Conservation (phyloP, 257 asterid genomes). For the Lithospermum erythrorhizon region DNA sequence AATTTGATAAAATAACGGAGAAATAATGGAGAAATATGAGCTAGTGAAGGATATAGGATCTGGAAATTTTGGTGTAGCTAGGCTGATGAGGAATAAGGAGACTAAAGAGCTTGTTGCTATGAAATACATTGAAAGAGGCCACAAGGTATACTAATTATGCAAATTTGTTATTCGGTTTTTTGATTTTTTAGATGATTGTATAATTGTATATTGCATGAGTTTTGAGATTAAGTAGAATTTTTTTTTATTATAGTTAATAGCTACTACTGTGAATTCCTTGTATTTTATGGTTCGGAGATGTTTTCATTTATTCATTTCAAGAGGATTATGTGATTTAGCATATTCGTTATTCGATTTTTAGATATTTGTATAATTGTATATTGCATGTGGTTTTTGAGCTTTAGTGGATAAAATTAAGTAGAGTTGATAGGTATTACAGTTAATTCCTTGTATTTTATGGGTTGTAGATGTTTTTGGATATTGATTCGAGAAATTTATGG, state of each 20-base stretch:
- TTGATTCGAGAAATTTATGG: not conserved
- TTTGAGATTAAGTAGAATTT: not conserved
- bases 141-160: slow-evolving; percentile 36
- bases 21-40: slow-evolving; percentile 81
- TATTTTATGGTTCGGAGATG: not conserved
- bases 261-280: not conserved
- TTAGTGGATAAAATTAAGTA: no score
- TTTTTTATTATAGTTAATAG: no score
- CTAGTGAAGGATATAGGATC: slow-evolving; percentile 98
- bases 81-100: slow-evolving; percentile 97
- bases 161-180: no score
- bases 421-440: not conserved
- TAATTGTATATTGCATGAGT: not conserved
- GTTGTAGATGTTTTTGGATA: not conserved
- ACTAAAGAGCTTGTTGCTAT: slow-evolving; percentile 97
- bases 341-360: no score
- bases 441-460: not conserved
- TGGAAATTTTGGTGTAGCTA: slow-evolving; percentile 96
- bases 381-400: not conserved
- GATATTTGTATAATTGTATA: not conserved
- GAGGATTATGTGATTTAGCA: no score
- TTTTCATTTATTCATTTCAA: no score
- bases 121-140: slow-evolving; percentile 97
- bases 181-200: not conserved
- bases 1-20: slow-evolving; percentile 7